Percentiles rank a stretch among this genome's conserved stretches.
These are phyloP conservation scores for Neonectria sp. DNA, from an alignment of 2,329 filamentous ascomycete genomes.

Conservation along the genomic window DNA sequence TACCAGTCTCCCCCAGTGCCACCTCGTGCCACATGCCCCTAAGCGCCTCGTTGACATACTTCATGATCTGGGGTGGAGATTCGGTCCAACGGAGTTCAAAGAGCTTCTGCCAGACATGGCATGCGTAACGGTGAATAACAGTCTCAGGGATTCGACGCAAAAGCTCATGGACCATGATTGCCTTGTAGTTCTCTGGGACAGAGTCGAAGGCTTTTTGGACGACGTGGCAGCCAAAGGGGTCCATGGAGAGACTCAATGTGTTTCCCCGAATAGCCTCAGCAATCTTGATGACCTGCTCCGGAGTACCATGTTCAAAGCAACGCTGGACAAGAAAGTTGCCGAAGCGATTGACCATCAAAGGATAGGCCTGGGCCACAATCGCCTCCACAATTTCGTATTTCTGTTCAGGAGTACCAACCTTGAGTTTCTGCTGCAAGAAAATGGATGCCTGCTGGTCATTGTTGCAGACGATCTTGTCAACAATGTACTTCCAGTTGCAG, in stretches of 20 bases:
- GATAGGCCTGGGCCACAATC: conserved; percentile 94
- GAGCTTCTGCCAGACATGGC: conserved; percentile 99
- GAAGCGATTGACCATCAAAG: conserved; percentile 98
- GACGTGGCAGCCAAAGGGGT: conserved; percentile 98
- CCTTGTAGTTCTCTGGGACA: conserved; percentile 97
- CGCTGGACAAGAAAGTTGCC: conserved; percentile 98
- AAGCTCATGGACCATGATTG: conserved; percentile 98
- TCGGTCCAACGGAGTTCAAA: conserved; percentile 98
- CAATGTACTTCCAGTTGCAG: conserved; percentile 99
- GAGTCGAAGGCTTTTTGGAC: conserved; percentile 99
- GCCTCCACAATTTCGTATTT: conserved; percentile 98
- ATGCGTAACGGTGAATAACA: conserved; percentile 98
- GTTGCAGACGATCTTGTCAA: conserved; percentile 99
- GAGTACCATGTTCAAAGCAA: conserved; percentile 97
- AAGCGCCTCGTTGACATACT: conserved; percentile 95
- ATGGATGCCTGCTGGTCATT: conserved; percentile 99
- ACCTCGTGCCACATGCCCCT: conserved; percentile 99
- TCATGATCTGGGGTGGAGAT: conserved; percentile 97
- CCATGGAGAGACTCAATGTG: conserved; percentile 95
- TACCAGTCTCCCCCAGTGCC: conserved; percentile 95
- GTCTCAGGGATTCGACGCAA: conserved; percentile 96
- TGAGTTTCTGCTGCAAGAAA: conserved; percentile 98
- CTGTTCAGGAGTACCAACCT: conserved; percentile 93
- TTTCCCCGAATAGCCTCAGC: conserved; percentile 95
- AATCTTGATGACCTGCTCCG: conserved; percentile 95